Base-by-base conservation (phyloP, 805 yeast genomes). In the Ascoidea asiatica region DNA sequence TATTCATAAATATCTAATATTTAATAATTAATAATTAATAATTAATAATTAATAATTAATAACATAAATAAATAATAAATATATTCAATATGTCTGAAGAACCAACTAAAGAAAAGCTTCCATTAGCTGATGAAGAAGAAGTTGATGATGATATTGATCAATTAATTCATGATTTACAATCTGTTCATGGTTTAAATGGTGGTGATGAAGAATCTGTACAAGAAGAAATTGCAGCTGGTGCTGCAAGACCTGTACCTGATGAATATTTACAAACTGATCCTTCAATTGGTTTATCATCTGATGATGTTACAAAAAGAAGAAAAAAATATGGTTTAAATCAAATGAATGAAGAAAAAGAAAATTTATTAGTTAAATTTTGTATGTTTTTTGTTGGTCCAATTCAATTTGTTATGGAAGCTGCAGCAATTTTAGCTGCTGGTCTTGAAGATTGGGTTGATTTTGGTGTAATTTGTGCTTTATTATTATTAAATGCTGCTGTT, bases 341-440 rank as follows among this genome's bases (percentile, higher is more conserved):
- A 20, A 60, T 92, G 17, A 97, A 97, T 0, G 79, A 86, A 50
- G 95, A 95, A 21, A 69, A 76, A 19, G 68, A 76, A 19, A 60
- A 79, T 45, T 96, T 96, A 17, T 75, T 79, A 54, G 94, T 92
- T 29, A 95, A 90, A 55, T 92, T 97, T 82, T 53, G 72, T 85
- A 56, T 75, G 82, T 85, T 84, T 75, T 85, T 85, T 66, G 81
- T 85, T 53, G 95, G 95, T 70, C 95, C 95, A 55, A 85, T 86
- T 64, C 95, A 86, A 72, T 86, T 86, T 79, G 95, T 85, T 97
- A 95, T 94, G 41, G 99, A 92, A 67, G 99, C 98, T 53, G 95
- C 89, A 36, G 99, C 98, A 38, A 92, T 92, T 57, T 75, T 92
- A 53, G 82, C 82, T 4, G 99, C 99, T 19, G 84, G 92, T 20